A percentile compares a stretch with the other conserved stretches of the same genome.
phyloP scores from a whole-genome alignment of 108 stramenopile genomes.

The Mediolabrus comicus region DNA sequence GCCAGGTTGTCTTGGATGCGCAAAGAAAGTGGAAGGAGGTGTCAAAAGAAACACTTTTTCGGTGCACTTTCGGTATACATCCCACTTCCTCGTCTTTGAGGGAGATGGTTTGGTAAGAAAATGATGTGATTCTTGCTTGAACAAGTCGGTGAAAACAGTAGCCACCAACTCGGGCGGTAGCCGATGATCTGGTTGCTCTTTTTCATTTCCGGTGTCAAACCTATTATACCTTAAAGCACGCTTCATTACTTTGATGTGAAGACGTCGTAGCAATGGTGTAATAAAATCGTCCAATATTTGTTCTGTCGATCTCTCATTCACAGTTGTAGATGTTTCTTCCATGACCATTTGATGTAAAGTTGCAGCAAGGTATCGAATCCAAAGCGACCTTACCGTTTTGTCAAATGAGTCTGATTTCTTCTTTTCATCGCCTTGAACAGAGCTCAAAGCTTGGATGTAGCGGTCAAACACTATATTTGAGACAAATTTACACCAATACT shows the following conservation, averaged over 20 bases:
- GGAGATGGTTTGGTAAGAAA: slow-evolving; percentile 28
- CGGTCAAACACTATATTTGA: slow-evolving; percentile 25
- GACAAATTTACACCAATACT: slow-evolving; percentile 23
- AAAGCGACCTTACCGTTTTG: slow-evolving; percentile 1
- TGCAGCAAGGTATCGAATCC: slow-evolving; percentile 28
- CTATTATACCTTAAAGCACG: neutral
- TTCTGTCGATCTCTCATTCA: slow-evolving; percentile 14
- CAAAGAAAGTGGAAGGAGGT: slow-evolving; percentile 21
- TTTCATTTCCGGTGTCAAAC: neutral
- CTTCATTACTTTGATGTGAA: slow-evolving; percentile 23
- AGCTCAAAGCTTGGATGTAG: slow-evolving; percentile 14
- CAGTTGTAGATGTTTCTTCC: neutral
- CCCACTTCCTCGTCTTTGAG: slow-evolving; percentile 32
- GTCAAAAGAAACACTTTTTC: slow-evolving; percentile 33
- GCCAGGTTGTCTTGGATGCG: slow-evolving; percentile 4
- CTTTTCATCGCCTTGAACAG: neutral
- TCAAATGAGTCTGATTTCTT: neutral
- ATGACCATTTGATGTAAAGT: slow-evolving; percentile 21
- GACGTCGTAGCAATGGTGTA: slow-evolving; percentile 29
- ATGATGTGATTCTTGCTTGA: slow-evolving; percentile 30
- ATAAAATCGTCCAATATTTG: slow-evolving; percentile 17
- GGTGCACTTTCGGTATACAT: slow-evolving; percentile 33
- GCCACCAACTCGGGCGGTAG: slow-evolving; percentile 10
- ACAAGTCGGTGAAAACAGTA: slow-evolving; percentile 24
- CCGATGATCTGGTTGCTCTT: neutral